Percentiles rank a stretch among this genome's conserved stretches.
phyloP scores from a whole-genome alignment of 2,329 filamentous ascomycete species.

The Tolypocladium paradoxum region DNA sequence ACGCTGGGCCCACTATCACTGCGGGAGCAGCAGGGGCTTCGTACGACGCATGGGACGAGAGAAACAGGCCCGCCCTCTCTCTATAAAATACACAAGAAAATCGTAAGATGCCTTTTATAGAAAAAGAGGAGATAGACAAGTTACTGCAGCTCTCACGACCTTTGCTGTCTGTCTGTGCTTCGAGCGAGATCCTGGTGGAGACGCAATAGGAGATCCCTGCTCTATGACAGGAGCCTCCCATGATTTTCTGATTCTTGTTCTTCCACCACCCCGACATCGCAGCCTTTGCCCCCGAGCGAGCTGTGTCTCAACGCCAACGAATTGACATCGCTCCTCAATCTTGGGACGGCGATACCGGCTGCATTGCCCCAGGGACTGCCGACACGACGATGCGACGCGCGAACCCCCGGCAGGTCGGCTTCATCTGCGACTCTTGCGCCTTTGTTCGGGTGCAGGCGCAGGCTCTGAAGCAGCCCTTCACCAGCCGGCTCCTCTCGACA shows the following conservation, averaged over 20 bases:
- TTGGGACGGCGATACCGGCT: background rate
- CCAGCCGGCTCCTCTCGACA: slow-evolving; percentile 12
- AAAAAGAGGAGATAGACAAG: no score
- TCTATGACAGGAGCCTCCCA: background rate
- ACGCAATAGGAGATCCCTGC: background rate
- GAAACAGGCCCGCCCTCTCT: background rate
- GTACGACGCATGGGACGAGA: background rate
- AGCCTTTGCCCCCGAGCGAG: background rate
- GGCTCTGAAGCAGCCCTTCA: slow-evolving; percentile 12
- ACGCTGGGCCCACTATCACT: background rate
- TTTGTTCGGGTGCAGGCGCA: slow-evolving; percentile 17
- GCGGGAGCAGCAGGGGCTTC: background rate
- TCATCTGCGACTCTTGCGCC: slow-evolving; percentile 34
- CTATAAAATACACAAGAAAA: background rate
- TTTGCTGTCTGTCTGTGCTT: background rate
- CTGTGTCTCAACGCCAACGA: background rate
- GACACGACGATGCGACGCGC: slow-evolving; percentile 25
- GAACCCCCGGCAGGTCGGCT: slow-evolving; percentile 18
- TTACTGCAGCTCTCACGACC: no score
- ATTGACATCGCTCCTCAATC: background rate
- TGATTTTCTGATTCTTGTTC: background rate
- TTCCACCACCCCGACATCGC: background rate
- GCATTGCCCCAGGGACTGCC: background rate
- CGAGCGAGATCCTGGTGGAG: background rate
- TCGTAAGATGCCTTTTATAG: background rate